Evolutionary conservation across 768 basidiomycete species (phyloP).

Genomic region (Boletellus emodensis): DNA sequence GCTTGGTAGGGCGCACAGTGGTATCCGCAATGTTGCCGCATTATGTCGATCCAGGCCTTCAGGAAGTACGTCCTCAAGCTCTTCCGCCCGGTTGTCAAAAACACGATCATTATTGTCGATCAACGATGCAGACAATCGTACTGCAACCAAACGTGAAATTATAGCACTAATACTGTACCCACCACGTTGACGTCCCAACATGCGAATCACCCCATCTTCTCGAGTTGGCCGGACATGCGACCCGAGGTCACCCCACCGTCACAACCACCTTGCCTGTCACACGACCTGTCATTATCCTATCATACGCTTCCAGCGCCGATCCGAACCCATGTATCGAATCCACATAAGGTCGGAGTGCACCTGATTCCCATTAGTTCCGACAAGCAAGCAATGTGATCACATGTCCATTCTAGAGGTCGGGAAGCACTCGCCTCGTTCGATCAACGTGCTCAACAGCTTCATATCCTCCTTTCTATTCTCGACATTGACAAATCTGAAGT

Average conservation of each 20-base stretch:
- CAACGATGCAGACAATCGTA: too few relatives aligned
- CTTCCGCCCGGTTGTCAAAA: too few relatives aligned
- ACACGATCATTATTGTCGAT: too few relatives aligned
- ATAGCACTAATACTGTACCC: too few relatives aligned
- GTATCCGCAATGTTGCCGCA: too few relatives aligned
- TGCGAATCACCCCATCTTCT: too few relatives aligned
- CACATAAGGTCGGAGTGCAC: conserved; percentile 44
- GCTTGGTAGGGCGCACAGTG: too few relatives aligned
- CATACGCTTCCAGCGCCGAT: conserved; percentile 59
- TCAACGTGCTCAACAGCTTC: conserved; percentile 32
- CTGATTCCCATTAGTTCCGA: conserved; percentile 33
- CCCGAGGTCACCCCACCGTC: conserved; percentile 34
- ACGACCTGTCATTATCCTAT: conserved; percentile 49
- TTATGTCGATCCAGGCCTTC: too few relatives aligned
- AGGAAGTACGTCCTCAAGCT: not conserved
- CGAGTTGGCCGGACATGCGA: too few relatives aligned
- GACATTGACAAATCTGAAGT: conserved; percentile 26
- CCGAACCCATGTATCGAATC: conserved; percentile 59
- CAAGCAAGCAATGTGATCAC: not conserved
- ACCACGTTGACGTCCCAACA: too few relatives aligned
- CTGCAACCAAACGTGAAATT: too few relatives aligned
- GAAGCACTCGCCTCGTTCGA: conserved; percentile 39
- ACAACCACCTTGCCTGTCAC: conserved; percentile 69
- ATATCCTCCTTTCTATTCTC: conserved; percentile 34
- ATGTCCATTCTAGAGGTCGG: not conserved